Conservation (phyloP, 148 eudicot genomes). For the Fallopia convolvulus region DNA sequence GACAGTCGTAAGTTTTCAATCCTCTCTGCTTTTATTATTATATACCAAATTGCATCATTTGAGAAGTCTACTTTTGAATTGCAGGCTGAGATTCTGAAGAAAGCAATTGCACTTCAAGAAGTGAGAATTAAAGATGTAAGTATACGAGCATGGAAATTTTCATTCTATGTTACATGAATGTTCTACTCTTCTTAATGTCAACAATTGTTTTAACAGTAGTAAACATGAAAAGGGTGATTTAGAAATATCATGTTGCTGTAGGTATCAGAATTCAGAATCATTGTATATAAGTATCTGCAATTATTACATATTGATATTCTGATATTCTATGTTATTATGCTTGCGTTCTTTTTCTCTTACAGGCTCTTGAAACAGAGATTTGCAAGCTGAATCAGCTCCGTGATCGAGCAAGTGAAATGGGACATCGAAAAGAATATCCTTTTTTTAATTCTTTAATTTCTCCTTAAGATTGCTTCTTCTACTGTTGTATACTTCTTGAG, state of each 20-base stretch:
- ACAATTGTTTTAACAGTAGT: background rate
- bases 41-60: slow-evolving; percentile 15
- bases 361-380: slow-evolving; percentile 76
- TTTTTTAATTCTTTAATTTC: slow-evolving; percentile 12
- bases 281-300: background rate
- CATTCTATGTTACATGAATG: background rate
- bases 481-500: background rate
- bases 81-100: slow-evolving; percentile 79
- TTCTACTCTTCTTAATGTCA: background rate
- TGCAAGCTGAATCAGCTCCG: slow-evolving; percentile 74
- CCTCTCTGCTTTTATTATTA: background rate
- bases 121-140: slow-evolving; percentile 70
- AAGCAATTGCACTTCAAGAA: slow-evolving; percentile 61
- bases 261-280: background rate
- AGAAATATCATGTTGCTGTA: background rate
- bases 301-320: background rate
- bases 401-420: slow-evolving; percentile 86
- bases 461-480: background rate
- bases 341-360: slow-evolving; percentile 8
- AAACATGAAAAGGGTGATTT: background rate
- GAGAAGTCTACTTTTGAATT: background rate
- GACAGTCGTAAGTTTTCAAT: slow-evolving; percentile 60
- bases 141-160: slow-evolving; percentile 1
- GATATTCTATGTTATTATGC: slow-evolving; percentile 11
- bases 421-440: slow-evolving; percentile 94